phyloP scores from a whole-genome alignment of 164 flowering plant genomes.

The Vitis rotundifolia region DNA sequence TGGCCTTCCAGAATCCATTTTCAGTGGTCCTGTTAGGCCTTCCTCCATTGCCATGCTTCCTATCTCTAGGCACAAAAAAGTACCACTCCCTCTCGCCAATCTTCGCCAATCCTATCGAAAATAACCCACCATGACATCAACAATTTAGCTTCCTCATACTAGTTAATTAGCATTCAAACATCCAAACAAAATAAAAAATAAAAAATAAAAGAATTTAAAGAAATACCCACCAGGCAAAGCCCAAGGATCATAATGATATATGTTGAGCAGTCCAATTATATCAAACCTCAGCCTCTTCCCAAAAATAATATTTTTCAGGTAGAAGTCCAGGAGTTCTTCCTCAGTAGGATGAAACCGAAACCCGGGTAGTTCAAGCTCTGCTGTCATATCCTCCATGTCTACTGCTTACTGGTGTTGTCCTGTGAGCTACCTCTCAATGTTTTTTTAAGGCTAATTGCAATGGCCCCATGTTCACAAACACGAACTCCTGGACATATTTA shows the following conservation, averaged over 20 bases:
- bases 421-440: not conserved
- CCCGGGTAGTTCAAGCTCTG: constrained; percentile 66
- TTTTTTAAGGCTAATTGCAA: not conserved
- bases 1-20: constrained; percentile 94
- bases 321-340: constrained; percentile 83
- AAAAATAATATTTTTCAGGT: constrained; percentile 54
- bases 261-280: constrained; percentile 71
- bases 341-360: constrained; percentile 95
- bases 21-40: constrained; percentile 87
- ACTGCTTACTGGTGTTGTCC: too few relatives aligned
- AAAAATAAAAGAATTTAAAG: not conserved
- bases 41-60: constrained; percentile 76
- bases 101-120: constrained; percentile 61
- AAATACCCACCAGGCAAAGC: constrained; percentile 69
- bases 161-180: not conserved
- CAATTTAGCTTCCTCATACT: not conserved
- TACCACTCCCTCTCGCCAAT: constrained; percentile 97
- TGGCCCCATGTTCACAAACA: not conserved
- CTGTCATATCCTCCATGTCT: constrained; percentile 13
- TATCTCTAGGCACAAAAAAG: constrained; percentile 87
- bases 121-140: not conserved
- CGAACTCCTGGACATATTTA: not conserved
- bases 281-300: constrained; percentile 51
- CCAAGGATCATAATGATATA: constrained; percentile 77
- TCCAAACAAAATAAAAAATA: not conserved